Conservation (phyloP, 2,329 filamentous ascomycete genomes). For the Arthrobotrys musiformis region DNA sequence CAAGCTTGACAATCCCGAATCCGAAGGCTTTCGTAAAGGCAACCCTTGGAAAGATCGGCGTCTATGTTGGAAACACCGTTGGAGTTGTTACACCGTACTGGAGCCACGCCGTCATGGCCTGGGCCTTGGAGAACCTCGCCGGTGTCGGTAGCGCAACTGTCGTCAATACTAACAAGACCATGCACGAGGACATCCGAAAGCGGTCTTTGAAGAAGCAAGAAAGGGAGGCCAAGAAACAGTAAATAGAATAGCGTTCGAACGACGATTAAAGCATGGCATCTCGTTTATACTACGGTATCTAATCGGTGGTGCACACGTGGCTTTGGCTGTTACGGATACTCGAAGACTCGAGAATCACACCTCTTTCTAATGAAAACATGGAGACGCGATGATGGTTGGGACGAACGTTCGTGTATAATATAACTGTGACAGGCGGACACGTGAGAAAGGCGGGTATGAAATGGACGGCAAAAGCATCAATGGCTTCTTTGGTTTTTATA, state of each 20-base stretch:
- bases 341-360: neutral
- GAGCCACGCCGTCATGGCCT: conserved; percentile 89
- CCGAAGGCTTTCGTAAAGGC: conserved; percentile 84
- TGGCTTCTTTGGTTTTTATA: neutral
- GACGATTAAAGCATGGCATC: neutral
- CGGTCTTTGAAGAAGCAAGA: conserved; percentile 85
- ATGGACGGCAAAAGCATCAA: neutral
- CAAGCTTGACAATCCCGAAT: conserved; percentile 80
- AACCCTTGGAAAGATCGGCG: conserved; percentile 81
- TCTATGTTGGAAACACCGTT: conserved; percentile 67
- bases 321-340: neutral
- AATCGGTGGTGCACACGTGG: neutral
- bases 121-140: conserved; percentile 74
- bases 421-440: neutral
- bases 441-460: neutral
- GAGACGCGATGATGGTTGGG: neutral
- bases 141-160: conserved; percentile 70
- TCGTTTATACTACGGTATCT: neutral
- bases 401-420: neutral
- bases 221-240: conserved; percentile 77
- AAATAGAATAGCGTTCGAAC: neutral
- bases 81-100: conserved; percentile 90
- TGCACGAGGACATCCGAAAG: conserved; percentile 85
- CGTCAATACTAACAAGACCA: conserved; percentile 72
- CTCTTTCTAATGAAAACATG: neutral